A percentile compares a stretch with the other conserved stretches of the same genome.
These are phyloP conservation scores for Calonectria pteridis DNA, from an alignment of 2,329 filamentous ascomycete species.

Conservation along the genomic window DNA sequence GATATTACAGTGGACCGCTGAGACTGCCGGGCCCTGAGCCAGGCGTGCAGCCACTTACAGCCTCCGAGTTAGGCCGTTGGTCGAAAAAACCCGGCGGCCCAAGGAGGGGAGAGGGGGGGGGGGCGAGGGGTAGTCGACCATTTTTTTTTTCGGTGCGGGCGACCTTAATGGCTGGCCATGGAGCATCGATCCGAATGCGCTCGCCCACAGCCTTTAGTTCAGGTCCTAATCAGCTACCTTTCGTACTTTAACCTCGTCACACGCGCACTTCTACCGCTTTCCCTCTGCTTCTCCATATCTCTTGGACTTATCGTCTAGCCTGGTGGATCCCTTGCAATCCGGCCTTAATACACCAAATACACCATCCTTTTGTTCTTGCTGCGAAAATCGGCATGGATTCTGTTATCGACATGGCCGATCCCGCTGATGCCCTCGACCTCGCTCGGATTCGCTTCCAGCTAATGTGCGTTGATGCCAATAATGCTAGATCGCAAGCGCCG, in stretches of 20 bases:
- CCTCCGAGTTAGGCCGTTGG: neutral
- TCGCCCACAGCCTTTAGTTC: slow-evolving; percentile 1
- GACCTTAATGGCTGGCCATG: neutral
- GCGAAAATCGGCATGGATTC: slow-evolving; percentile 77
- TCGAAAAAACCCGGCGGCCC: neutral
- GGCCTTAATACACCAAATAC: neutral
- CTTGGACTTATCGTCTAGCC: neutral
- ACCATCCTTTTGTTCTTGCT: slow-evolving; percentile 9
- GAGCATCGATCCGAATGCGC: slow-evolving; percentile 21
- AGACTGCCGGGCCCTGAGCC: neutral
- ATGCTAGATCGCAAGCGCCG: slow-evolving; percentile 22
- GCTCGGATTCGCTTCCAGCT: slow-evolving; percentile 93
- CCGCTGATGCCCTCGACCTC: slow-evolving; percentile 87
- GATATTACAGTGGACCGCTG: slow-evolving; percentile 19
- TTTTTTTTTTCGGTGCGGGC: slow-evolving; percentile 20
- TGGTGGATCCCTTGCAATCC: neutral
- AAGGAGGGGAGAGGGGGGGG: neutral
- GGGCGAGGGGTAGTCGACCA: slow-evolving; percentile 1
- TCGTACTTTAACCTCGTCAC: neutral
- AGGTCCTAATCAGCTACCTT: neutral
- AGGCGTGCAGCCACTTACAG: neutral
- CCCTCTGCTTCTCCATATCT: neutral
- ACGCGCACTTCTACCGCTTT: neutral
- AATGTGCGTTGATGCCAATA: slow-evolving; percentile 70
- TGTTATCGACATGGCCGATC: slow-evolving; percentile 88